Evolutionary conservation across 495 filamentous ascomycete species (phyloP), one percentile per base, ranked within the genome.

Genomic region (Filosporella fistucella): DNA sequence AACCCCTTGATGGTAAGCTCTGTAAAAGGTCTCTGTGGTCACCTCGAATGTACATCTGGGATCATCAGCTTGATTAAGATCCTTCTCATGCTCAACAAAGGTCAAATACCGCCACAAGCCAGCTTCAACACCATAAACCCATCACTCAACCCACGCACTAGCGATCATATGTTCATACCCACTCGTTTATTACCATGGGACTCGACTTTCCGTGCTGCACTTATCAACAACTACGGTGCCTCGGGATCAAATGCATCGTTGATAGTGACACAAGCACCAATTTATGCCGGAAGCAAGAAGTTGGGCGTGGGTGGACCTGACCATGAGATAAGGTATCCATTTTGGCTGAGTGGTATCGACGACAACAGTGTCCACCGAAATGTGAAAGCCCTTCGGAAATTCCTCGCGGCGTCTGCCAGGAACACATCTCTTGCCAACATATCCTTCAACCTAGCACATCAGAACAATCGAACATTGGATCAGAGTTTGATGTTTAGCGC

Each of bases 1-100:
- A n/a, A n/a, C n/a, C 69, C 74, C 3, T 56, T 80, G 3, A 66
- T 66, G 41, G 64, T 85, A 9, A 80, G 78, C 14, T 78, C 78
- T 0, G 63, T 76, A 3, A 83, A 85, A 54, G 70, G 69, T 1
- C 79, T 80, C 45, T 68, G 81, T n/a, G 78, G 81, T n/a, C 81
- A 85, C 56, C 47, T 71, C 1, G 81, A 83, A 54, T 71, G 68
- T 11, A 68, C 74, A 7, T 72, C 71, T 37, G 80, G 80, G 16
- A 62, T 85, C 16, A 67, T 75, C 1, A 73, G 69, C 5, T 48
- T 84, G 8, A 76, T 84, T 42, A 84, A 85, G 51, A 67, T 69
- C 1, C 59, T 71, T 12, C 42, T 81, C 26, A 77, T 76, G 67
- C 61, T 85, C 26, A 73, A 83, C 43, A 70, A 74, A n/a, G n/a